Percentiles rank a stretch among this genome's conserved stretches.
Evolutionary conservation across 164 flowering plant genomes (phyloP).

Genomic region (Stephania japonica): DNA sequence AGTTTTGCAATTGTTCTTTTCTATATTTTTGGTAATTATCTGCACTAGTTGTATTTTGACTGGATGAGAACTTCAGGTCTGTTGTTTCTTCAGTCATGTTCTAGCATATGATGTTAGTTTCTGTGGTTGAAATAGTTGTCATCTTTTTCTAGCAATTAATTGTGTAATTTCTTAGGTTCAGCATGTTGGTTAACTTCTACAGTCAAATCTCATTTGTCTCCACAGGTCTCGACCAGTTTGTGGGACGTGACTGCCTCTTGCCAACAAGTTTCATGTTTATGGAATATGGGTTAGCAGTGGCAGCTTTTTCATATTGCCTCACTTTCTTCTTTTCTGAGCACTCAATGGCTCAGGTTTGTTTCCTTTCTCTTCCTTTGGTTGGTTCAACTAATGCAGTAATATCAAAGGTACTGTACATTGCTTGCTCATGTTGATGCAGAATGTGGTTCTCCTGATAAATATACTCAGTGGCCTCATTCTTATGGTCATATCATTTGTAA

Average conservation of each 20-base stretch:
- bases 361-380: slow-evolving; percentile 5
- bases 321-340: slow-evolving; percentile 91
- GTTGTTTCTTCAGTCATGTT: background rate
- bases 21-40: slow-evolving; percentile 67
- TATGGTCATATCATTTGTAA: slow-evolving; percentile 91
- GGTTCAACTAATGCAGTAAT: background rate
- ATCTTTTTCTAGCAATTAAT: background rate
- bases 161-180: background rate
- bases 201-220: slow-evolving; percentile 6
- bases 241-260: slow-evolving; percentile 59
- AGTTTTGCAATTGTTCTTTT: slow-evolving; percentile 70
- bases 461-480: slow-evolving; percentile 86
- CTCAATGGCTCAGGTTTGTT: slow-evolving; percentile 76
- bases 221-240: slow-evolving; percentile 82
- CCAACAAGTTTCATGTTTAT: slow-evolving; percentile 63
- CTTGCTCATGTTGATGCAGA: slow-evolving; percentile 43
- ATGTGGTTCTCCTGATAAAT: slow-evolving; percentile 81
- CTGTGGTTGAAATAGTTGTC: background rate
- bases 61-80: background rate
- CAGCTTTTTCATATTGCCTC: slow-evolving; percentile 95
- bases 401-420: background rate
- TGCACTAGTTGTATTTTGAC: background rate
- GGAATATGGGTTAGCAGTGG: slow-evolving; percentile 83
- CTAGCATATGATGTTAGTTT: background rate
- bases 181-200: background rate